Evolutionary conservation across 2,329 filamentous ascomycete genomes (phyloP).

Genomic region (Zasmidium citrigriseum): DNA sequence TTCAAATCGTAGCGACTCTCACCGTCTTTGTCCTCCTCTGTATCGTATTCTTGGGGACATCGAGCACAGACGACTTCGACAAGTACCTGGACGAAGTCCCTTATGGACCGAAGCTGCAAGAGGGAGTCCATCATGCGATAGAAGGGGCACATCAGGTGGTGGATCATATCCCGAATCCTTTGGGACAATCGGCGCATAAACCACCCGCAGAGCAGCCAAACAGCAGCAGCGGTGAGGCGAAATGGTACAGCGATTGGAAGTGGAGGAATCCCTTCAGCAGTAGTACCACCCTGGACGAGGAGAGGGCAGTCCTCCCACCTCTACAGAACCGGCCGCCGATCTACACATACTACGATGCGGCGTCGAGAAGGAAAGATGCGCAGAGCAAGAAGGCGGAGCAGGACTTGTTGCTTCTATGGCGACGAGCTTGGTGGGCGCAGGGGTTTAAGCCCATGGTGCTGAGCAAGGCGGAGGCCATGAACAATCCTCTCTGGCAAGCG

Average conservation of each 20-base stretch:
- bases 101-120: conserved; percentile 38
- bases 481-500: conserved; percentile 75
- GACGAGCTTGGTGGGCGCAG: conserved; percentile 91
- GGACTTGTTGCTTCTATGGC: conserved; percentile 80
- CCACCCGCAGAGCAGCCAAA: conserved; percentile 74
- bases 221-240: conserved; percentile 74
- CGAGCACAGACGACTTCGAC: conserved; percentile 29
- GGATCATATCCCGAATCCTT: conserved; percentile 48
- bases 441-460: conserved; percentile 86
- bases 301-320: conserved; percentile 79
- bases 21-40: conserved; percentile 40
- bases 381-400: conserved; percentile 72
- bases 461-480: conserved; percentile 75
- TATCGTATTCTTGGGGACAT: conserved; percentile 37
- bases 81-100: conserved; percentile 34
- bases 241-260: conserved; percentile 86
- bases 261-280: conserved; percentile 91
- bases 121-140: conserved; percentile 40
- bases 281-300: conserved; percentile 75
- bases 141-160: conserved; percentile 41
- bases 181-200: conserved; percentile 68
- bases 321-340: conserved; percentile 69
- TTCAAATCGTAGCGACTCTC: conserved; percentile 46
- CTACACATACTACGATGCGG: conserved; percentile 88
- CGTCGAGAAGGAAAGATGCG: conserved; percentile 59